Conservation (phyloP, 352 stramenopile genomes). For the Globisporangium acanthophoron region DNA sequence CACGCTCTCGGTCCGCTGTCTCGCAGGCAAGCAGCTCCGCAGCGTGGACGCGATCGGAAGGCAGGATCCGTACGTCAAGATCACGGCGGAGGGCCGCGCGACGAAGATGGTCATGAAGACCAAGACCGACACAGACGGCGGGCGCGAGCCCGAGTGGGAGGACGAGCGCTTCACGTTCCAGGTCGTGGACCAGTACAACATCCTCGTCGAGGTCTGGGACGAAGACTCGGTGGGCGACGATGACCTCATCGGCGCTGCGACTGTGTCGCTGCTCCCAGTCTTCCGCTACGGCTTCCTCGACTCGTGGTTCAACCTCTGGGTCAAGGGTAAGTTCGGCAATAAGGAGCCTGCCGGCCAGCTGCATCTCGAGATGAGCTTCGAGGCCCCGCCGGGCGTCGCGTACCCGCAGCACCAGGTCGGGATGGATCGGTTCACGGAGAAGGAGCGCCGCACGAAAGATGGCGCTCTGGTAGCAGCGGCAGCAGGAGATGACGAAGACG, state of each 20-base stretch:
- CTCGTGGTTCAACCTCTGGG: constrained; percentile 85
- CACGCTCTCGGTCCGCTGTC: constrained; percentile 47
- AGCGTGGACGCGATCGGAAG: constrained; percentile 69
- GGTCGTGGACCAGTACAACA: constrained; percentile 91
- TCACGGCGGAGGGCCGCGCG: constrained; percentile 67
- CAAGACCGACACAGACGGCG: constrained; percentile 84
- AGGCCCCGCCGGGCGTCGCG: constrained; percentile 62
- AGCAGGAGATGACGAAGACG: not conserved
- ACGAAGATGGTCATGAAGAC: constrained; percentile 78
- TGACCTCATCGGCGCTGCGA: constrained; percentile 83
- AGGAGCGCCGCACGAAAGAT: constrained; percentile 68
- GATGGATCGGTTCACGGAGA: constrained; percentile 69
- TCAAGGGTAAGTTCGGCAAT: constrained; percentile 85
- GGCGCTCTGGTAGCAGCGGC: constrained; percentile 18
- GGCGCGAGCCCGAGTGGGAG: constrained; percentile 79
- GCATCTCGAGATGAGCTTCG: constrained; percentile 85
- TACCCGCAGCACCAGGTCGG: constrained; percentile 90
- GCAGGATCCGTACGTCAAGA: constrained; percentile 77
- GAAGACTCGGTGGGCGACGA: constrained; percentile 88
- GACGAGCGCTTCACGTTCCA: constrained; percentile 82
- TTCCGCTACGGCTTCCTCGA: constrained; percentile 88
- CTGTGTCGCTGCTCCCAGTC: constrained; percentile 84
- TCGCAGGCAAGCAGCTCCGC: constrained; percentile 55
- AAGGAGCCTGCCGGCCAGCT: constrained; percentile 84
- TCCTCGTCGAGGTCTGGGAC: constrained; percentile 89